phyloP scores from a whole-genome alignment of 2,329 filamentous ascomycete genomes.

The Samsoniella hepiali region DNA sequence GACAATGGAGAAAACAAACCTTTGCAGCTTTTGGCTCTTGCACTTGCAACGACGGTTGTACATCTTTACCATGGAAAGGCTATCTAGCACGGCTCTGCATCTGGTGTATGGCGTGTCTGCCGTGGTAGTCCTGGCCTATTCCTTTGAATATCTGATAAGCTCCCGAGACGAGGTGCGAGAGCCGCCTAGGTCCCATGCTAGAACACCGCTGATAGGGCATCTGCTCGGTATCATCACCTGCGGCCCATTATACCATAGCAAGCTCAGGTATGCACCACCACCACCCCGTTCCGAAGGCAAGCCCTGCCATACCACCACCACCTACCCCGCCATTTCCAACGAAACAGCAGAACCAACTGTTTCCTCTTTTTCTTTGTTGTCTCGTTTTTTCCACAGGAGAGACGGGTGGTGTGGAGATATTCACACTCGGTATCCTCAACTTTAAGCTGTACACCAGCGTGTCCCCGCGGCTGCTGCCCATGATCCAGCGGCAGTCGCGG shows the following conservation, averaged over 20 bases:
- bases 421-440: conserved; percentile 27
- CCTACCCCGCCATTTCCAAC: no score
- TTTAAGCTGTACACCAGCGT: conserved; percentile 30
- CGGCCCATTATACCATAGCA: conserved; percentile 16
- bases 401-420: conserved; percentile 18
- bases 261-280: conserved; percentile 12
- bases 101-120: no score
- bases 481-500: conserved; percentile 25
- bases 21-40: no score
- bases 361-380: neutral
- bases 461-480: conserved; percentile 26
- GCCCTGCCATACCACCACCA: no score
- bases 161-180: no score
- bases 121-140: no score
- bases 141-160: no score
- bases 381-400: neutral
- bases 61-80: no score
- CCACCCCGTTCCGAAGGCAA: neutral
- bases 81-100: no score
- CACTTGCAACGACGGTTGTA: no score
- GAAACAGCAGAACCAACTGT: neutral
- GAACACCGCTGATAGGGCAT: conserved; percentile 21
- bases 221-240: conserved; percentile 18
- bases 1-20: no score
- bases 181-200: conserved; percentile 13